Base-by-base conservation (phyloP, 345 rosid genomes). In the Limnanthes douglasii region DNA sequence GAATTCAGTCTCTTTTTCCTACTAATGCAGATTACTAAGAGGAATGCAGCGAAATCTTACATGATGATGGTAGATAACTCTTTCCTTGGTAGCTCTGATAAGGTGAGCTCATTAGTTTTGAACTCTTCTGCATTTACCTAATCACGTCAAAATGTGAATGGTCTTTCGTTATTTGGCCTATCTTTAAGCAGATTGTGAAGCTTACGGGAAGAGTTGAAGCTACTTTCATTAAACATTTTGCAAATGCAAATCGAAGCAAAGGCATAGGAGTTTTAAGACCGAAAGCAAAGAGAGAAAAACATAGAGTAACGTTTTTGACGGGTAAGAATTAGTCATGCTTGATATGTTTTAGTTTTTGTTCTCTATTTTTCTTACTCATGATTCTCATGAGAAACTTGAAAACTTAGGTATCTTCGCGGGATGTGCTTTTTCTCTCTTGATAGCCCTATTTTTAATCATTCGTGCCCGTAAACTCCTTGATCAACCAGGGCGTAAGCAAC, bases 41-140 rank as follows among this genome's bases (percentile, higher is more conserved):
- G 78, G 39, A 23, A 34, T 37, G 74, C 73, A 14, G 21, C 57
- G 23, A 60, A 34, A 43, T 35, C 53, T 24, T 71, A 66, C 63
- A 53, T 71, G 73, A 50, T 47, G 34, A 66, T 64, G 68, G 71
- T 66, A n/a, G 69, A 71, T 23, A 48, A 30, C 16, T 66, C 78
- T 14, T 57, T 39, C 48, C 66, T 63, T 19, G 78, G 78, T 23
- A 63, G 56, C 37, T 70, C 65, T 8, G 68, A 57, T 15, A 69
- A 75, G 68, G 81, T 62, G 10, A 39, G n/a, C 20, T 19, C 55
- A 25, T 28, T 13, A 18, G n/a, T n/a, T n/a, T n/a, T n/a, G n/a
- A n/a, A n/a, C n/a, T n/a, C n/a, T n/a, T n/a, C n/a, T n/a, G n/a
- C n/a, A n/a, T n/a, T n/a, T n/a, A n/a, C n/a, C n/a, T n/a, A n/a